Conservation (phyloP, 805 yeast genomes). For the Metschnikowia koreensis region DNA sequence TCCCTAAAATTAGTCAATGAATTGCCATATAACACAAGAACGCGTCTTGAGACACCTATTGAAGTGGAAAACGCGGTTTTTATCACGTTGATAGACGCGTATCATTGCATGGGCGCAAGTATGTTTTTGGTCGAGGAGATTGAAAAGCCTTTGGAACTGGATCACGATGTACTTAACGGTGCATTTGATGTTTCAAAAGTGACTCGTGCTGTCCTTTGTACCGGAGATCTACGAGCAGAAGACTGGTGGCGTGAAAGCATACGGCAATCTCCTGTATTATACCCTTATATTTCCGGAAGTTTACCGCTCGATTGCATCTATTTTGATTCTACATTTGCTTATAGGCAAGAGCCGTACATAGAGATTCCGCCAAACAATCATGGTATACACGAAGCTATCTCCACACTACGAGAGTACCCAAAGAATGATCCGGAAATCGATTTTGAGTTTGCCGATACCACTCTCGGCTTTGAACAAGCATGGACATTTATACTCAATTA, state of each 20-base stretch:
- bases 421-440: conserved; percentile 34
- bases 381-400: conserved; percentile 37
- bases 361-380: conserved; percentile 40
- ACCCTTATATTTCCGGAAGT: conserved; percentile 39
- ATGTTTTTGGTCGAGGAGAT: conserved; percentile 48
- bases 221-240: conserved; percentile 62
- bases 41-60: conserved; percentile 17
- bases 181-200: not conserved
- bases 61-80: conserved; percentile 19
- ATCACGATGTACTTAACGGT: not conserved
- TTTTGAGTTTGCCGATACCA: conserved; percentile 40
- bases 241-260: conserved; percentile 46
- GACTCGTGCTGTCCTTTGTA: conserved; percentile 39
- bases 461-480: conserved; percentile 54
- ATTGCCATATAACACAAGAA: conserved; percentile 21
- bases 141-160: not conserved
- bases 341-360: conserved; percentile 49
- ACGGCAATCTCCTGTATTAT: conserved; percentile 36
- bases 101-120: conserved; percentile 61
- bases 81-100: conserved; percentile 46
- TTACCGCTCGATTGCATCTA: conserved; percentile 45
- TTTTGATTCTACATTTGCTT: conserved; percentile 53
- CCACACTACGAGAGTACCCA: conserved; percentile 44
- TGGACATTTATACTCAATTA: conserved; percentile 39
- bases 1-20: conserved; percentile 21